These are phyloP conservation scores for Corchorus capsularis DNA, from an alignment of 345 rosid genomes.

Conservation along the genomic window DNA sequence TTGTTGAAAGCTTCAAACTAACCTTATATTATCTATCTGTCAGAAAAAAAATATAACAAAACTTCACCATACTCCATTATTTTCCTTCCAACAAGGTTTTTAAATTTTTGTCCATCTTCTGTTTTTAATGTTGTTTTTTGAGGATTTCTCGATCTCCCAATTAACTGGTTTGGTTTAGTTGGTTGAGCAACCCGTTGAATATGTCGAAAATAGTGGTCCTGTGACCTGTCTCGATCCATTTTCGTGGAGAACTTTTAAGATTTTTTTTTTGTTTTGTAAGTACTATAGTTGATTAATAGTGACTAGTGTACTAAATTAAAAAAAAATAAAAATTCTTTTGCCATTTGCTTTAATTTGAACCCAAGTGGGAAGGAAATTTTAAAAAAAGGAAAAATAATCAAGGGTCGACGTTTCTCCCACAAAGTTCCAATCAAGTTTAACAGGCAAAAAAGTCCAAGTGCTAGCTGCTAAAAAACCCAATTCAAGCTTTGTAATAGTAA, in stretches of 20 bases:
- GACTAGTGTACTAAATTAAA: not conserved
- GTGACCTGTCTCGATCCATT: not conserved
- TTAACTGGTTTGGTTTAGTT: slow-evolving; percentile 24
- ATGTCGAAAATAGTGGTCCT: slow-evolving; percentile 11
- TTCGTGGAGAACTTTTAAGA: not conserved
- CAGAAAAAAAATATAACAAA: not conserved
- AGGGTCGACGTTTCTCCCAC: not conserved
- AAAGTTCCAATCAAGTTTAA: not conserved
- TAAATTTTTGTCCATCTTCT: not conserved
- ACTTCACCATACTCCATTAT: slow-evolving; percentile 1
- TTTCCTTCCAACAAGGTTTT: not conserved
- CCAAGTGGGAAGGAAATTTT: not conserved
- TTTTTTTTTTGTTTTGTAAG: too few relatives aligned
- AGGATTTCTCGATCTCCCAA: not conserved
- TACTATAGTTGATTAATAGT: too few relatives aligned
- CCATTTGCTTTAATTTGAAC: not conserved
- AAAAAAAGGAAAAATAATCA: not conserved
- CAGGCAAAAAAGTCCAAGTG: not conserved
- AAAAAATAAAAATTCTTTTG: not conserved
- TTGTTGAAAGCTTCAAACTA: slow-evolving; percentile 19
- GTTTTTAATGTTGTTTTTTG: not conserved
- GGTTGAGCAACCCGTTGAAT: slow-evolving; percentile 49
- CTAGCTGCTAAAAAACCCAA: not conserved
- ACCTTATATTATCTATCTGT: not conserved
- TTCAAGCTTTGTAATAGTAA: too few relatives aligned